A percentile compares a stretch with the other conserved stretches of the same genome.
phyloP scores from a whole-genome alignment of 768 basidiomycete genomes.

The Psilocybe azurescens region DNA sequence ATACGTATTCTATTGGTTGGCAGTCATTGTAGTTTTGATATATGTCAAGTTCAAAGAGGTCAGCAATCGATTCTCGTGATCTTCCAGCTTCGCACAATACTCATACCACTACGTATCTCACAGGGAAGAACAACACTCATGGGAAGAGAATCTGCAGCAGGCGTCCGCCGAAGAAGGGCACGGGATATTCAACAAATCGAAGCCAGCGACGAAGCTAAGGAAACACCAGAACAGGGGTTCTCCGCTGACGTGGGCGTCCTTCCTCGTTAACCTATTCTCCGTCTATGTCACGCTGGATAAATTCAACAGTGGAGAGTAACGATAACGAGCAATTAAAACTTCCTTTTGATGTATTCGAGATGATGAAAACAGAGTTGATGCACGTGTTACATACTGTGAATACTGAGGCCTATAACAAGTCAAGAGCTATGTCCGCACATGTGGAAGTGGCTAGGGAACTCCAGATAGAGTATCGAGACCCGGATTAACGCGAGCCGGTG shows the following conservation, averaged over 20 bases:
- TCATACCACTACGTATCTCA: background rate
- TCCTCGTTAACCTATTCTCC: conserved; percentile 10
- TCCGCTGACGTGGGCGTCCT: conserved; percentile 13
- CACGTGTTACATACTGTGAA: too few relatives aligned
- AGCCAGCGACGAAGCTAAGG: conserved; percentile 1
- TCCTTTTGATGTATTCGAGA: too few relatives aligned
- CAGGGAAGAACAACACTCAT: conserved; percentile 71
- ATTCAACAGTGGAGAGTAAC: too few relatives aligned
- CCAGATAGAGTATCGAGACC: too few relatives aligned
- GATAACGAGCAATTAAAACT: too few relatives aligned
- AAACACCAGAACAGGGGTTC: background rate
- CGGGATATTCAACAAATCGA: conserved; percentile 17
- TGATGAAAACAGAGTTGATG: too few relatives aligned
- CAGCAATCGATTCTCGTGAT: conserved; percentile 10
- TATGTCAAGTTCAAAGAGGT: conserved; percentile 71
- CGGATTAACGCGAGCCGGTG: too few relatives aligned
- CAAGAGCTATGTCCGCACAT: too few relatives aligned
- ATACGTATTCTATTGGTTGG: conserved; percentile 94
- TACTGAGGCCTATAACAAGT: too few relatives aligned
- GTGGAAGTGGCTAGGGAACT: too few relatives aligned
- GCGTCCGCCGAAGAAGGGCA: conserved; percentile 15
- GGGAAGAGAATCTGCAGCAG: conserved; percentile 60
- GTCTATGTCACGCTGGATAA: background rate
- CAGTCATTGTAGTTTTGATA: conserved; percentile 70
- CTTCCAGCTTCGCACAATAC: background rate